phyloP scores from a whole-genome alignment of 2,329 filamentous ascomycete genomes.

The Fusarium sulawesiense region DNA sequence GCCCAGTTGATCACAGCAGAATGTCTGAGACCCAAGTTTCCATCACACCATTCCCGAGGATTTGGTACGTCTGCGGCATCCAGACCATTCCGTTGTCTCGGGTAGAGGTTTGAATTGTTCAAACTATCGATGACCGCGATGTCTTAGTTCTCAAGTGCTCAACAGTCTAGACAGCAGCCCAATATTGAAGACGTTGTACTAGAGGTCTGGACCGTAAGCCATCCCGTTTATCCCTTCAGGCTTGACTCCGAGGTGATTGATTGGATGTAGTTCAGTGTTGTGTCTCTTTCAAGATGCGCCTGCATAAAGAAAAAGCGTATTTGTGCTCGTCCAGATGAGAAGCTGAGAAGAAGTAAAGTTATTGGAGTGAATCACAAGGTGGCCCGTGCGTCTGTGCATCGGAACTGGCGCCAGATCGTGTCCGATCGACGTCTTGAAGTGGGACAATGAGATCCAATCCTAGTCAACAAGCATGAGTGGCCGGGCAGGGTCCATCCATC shows the following conservation, averaged over 20 bases:
- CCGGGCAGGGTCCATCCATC: conserved; percentile 4
- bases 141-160: neutral
- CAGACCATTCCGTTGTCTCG: neutral
- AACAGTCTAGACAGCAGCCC: neutral
- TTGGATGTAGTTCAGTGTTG: neutral
- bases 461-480: neutral
- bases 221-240: neutral
- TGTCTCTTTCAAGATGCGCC: neutral
- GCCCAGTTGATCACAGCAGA: neutral
- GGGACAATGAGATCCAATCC: conserved; percentile 9
- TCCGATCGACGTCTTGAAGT: conserved; percentile 29
- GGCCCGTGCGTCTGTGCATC: conserved; percentile 39
- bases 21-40: neutral
- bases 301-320: neutral
- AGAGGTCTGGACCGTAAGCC: neutral
- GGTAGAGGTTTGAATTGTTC: neutral
- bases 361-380: conserved; percentile 1
- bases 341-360: conserved; percentile 2
- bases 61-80: neutral
- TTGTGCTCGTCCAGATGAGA: neutral
- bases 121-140: neutral
- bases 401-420: conserved; percentile 40
- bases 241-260: neutral
- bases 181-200: neutral
- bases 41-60: conserved; percentile 1